phyloP scores from a whole-genome alignment of 1,284 basidiomycete species.

The Cryptococcus deneoformans region DNA sequence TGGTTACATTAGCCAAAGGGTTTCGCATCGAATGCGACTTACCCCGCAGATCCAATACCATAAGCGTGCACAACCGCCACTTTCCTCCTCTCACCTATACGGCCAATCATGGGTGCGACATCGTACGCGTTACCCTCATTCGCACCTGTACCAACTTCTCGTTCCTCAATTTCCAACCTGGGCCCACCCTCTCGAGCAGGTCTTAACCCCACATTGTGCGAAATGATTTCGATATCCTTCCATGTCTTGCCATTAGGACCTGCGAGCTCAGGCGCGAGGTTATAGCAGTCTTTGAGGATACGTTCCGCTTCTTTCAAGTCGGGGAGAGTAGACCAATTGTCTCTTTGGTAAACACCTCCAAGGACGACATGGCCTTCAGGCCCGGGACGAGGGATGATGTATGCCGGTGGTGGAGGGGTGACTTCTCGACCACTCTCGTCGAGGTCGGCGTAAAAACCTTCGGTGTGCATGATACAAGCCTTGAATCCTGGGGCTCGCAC shows the following conservation, averaged over 20 bases:
- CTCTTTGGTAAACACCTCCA: slow-evolving; percentile 40
- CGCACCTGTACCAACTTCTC: slow-evolving; percentile 52
- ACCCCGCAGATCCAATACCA: slow-evolving; percentile 53
- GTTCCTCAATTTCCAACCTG: slow-evolving; percentile 62
- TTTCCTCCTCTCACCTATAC: slow-evolving; percentile 49
- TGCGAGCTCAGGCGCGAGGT: slow-evolving; percentile 45
- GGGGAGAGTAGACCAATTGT: slow-evolving; percentile 39
- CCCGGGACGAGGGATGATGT: slow-evolving; percentile 52
- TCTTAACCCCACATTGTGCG: slow-evolving; percentile 66
- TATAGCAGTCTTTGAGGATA: slow-evolving; percentile 47
- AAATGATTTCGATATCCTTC: slow-evolving; percentile 54
- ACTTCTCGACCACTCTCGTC: slow-evolving; percentile 12
- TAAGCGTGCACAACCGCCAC: slow-evolving; percentile 67
- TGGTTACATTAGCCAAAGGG: background rate
- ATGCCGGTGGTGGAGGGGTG: slow-evolving; percentile 17
- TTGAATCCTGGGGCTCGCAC: slow-evolving; percentile 35
- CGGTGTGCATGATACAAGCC: slow-evolving; percentile 21
- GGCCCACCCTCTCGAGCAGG: slow-evolving; percentile 67
- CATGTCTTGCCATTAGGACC: slow-evolving; percentile 34
- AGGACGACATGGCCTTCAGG: slow-evolving; percentile 44
- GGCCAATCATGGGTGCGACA: slow-evolving; percentile 4
- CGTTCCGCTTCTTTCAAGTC: slow-evolving; percentile 34
- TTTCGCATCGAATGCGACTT: slow-evolving; percentile 12
- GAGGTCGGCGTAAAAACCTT: slow-evolving; percentile 11
- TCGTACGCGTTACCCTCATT: background rate